These are phyloP conservation scores for Zygosaccharomyces sapae DNA, from an alignment of 1,139 yeast species.

Conservation along the genomic window DNA sequence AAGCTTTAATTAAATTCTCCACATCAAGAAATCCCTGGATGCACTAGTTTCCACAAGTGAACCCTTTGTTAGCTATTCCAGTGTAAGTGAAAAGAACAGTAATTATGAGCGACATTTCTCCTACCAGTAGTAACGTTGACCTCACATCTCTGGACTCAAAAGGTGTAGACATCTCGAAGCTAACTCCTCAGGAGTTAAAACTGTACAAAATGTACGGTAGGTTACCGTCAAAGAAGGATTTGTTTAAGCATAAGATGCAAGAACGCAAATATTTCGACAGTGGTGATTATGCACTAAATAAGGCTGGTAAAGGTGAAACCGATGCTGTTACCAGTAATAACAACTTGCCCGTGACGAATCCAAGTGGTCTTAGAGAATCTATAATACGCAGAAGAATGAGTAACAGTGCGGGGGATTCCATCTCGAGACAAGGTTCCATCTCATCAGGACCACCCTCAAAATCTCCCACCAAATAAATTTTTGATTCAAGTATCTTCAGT, in stretches of 20 bases:
- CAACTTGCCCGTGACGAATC: constrained; percentile 36
- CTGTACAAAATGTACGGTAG: constrained; percentile 81
- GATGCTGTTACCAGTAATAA: constrained; percentile 30
- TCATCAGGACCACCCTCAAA: constrained; percentile 37
- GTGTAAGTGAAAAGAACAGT: neutral
- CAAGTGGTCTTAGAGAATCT: constrained; percentile 35
- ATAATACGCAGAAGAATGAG: constrained; percentile 36
- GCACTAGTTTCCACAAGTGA: neutral
- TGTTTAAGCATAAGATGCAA: constrained; percentile 71
- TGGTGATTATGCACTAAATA: constrained; percentile 94
- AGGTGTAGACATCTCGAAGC: constrained; percentile 49
- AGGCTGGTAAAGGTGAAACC: constrained; percentile 41
- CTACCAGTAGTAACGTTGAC: constrained; percentile 29
- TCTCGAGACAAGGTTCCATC: constrained; percentile 34
- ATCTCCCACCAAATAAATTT: constrained; percentile 30
- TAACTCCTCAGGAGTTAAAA: constrained; percentile 65
- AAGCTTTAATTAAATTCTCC: neutral
- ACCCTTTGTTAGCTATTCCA: neutral
- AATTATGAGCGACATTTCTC: constrained; percentile 27
- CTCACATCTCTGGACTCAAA: constrained; percentile 20
- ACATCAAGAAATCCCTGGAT: neutral
- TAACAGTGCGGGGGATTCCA: constrained; percentile 33
- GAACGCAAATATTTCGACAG: constrained; percentile 94
- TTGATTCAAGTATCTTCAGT: neutral
- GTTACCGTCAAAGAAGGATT: constrained; percentile 79